Percentiles rank a stretch among this genome's conserved stretches.
Conservation (phyloP, 2,329 filamentous ascomycete genomes). For the Neonectria magnoliae region DNA sequence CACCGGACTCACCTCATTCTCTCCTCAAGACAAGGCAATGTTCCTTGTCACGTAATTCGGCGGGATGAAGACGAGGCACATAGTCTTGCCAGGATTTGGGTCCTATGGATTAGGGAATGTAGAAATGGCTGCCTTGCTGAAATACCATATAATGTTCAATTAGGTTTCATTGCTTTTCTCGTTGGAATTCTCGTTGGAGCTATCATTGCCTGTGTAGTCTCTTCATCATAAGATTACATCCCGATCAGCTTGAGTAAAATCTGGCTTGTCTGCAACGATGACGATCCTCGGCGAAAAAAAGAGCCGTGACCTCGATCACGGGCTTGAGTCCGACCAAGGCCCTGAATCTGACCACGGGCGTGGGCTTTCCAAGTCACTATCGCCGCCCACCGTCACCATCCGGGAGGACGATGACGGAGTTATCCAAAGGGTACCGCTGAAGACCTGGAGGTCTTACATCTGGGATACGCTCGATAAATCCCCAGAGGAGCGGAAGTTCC, state of each 20-base stretch:
- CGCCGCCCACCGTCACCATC: not conserved
- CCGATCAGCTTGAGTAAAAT: not conserved
- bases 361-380: not conserved
- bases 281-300: not conserved
- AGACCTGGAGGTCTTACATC: slow-evolving; percentile 55
- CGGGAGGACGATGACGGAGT: not conserved
- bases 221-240: not conserved
- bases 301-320: slow-evolving; percentile 4
- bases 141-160: not conserved
- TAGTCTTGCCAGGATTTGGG: not conserved
- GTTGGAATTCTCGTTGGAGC: not conserved
- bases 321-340: not conserved
- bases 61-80: slow-evolving; percentile 10
- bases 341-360: not conserved
- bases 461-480: slow-evolving; percentile 59
- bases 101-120: not conserved
- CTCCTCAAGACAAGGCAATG: not conserved
- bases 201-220: not conserved
- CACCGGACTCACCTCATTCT: slow-evolving; percentile 3
- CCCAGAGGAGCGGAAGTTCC: slow-evolving; percentile 51
- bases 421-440: slow-evolving; percentile 13
- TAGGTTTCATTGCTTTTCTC: not conserved
- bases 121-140: not conserved
- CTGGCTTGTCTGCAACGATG: not conserved
- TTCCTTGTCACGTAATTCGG: slow-evolving; percentile 12